Evolutionary conservation across 2,329 filamentous ascomycete genomes (phyloP).

Genomic region (Intubia oerlemansii): DNA sequence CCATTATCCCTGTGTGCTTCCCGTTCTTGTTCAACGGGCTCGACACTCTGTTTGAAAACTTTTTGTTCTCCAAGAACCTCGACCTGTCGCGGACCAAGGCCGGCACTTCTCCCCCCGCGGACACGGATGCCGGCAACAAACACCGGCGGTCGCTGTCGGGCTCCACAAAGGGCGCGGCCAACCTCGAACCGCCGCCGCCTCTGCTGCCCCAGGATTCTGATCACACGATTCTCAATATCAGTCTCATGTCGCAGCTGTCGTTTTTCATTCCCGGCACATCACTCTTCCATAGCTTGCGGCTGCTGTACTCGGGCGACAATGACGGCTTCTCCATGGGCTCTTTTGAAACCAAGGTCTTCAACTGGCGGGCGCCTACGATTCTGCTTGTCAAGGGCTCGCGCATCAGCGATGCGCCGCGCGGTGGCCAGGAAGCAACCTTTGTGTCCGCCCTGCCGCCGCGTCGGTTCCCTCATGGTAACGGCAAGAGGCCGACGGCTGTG

Average conservation of each 20-base stretch:
- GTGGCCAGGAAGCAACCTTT: constrained; percentile 33
- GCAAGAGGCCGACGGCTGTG: too few relatives aligned
- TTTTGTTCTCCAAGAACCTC: constrained; percentile 52
- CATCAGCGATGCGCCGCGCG: constrained; percentile 24
- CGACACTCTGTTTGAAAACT: constrained; percentile 49
- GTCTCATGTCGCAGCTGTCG: constrained; percentile 45
- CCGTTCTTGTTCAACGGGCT: constrained; percentile 49
- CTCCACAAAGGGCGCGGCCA: too few relatives aligned
- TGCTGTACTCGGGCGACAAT: constrained; percentile 47
- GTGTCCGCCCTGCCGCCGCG: constrained; percentile 40
- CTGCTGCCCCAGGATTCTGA: constrained; percentile 25
- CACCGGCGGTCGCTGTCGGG: too few relatives aligned
- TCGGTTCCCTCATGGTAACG: constrained; percentile 28
- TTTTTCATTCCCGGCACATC: constrained; percentile 46
- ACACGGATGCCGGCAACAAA: background rate
- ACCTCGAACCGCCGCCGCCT: constrained; percentile 4
- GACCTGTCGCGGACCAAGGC: constrained; percentile 33
- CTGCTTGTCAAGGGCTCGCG: constrained; percentile 46
- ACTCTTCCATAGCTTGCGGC: constrained; percentile 42
- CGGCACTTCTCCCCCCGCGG: background rate
- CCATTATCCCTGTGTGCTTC: constrained; percentile 34
- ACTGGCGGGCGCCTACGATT: constrained; percentile 56
- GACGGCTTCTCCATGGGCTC: constrained; percentile 60
- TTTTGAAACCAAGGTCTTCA: constrained; percentile 54
- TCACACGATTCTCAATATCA: constrained; percentile 43